A percentile compares a stretch with the other conserved stretches of the same genome.
Conservation (phyloP, 1,284 basidiomycete genomes). For the Cystobasidium sp. region DNA sequence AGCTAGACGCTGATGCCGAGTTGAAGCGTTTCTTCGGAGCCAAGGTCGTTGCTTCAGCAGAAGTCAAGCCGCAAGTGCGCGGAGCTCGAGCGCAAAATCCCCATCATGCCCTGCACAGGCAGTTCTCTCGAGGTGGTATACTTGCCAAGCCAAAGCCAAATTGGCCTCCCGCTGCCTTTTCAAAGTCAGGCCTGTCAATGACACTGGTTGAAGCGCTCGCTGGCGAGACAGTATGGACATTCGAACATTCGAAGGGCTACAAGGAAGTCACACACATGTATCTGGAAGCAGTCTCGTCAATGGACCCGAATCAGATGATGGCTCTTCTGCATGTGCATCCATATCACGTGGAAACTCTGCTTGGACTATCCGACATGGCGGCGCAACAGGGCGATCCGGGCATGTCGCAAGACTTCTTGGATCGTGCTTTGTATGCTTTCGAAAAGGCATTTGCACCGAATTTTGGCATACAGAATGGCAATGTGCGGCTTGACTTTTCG, state of each 20-base stretch:
- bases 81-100: slow-evolving; percentile 44
- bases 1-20: slow-evolving; percentile 84
- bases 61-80: slow-evolving; percentile 51
- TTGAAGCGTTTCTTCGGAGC: slow-evolving; percentile 89
- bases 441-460: slow-evolving; percentile 81
- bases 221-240: slow-evolving; percentile 79
- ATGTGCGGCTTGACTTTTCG: slow-evolving; percentile 82
- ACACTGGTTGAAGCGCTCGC: slow-evolving; percentile 29
- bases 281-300: slow-evolving; percentile 48
- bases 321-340: slow-evolving; percentile 61
- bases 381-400: slow-evolving; percentile 57
- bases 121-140: slow-evolving; percentile 47
- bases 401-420: slow-evolving; percentile 79
- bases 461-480: slow-evolving; percentile 78
- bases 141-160: slow-evolving; percentile 55
- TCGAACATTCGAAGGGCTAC: slow-evolving; percentile 81
- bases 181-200: slow-evolving; percentile 49
- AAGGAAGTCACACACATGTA: slow-evolving; percentile 63
- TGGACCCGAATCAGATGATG: slow-evolving; percentile 60
- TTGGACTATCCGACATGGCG: slow-evolving; percentile 70
- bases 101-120: slow-evolving; percentile 56
- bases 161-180: slow-evolving; percentile 59
- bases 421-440: slow-evolving; percentile 84
- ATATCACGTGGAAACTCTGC: slow-evolving; percentile 87
- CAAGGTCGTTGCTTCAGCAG: slow-evolving; percentile 72